phyloP scores from a whole-genome alignment of 2,329 filamentous ascomycete genomes.

The Mariannaea sp. region DNA sequence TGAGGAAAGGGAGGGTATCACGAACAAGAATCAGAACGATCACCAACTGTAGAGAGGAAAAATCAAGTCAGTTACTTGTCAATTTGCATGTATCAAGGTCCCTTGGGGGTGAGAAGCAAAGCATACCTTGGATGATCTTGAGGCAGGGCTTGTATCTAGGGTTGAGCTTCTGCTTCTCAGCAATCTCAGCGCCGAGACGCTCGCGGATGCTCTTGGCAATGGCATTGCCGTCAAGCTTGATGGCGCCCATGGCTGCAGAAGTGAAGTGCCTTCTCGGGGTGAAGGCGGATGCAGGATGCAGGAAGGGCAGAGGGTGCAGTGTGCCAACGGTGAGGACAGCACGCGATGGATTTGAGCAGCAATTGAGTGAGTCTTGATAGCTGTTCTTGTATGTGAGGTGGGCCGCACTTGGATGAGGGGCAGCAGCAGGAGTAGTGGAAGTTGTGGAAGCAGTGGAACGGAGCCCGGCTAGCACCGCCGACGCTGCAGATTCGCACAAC shows the following conservation, averaged over 20 bases:
- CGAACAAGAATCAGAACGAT: slow-evolving; percentile 86
- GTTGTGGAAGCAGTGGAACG: slow-evolving; percentile 23
- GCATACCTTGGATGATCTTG: slow-evolving; percentile 88
- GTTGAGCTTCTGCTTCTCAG: slow-evolving; percentile 78
- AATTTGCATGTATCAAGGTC: slow-evolving; percentile 13
- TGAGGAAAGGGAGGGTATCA: slow-evolving; percentile 33
- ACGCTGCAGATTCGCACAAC: slow-evolving; percentile 33
- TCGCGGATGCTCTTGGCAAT: slow-evolving; percentile 92
- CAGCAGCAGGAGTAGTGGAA: neutral
- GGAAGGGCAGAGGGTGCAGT: slow-evolving; percentile 6
- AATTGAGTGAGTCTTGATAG: slow-evolving; percentile 24
- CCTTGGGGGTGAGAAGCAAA: slow-evolving; percentile 5
- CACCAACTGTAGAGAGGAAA: slow-evolving; percentile 70
- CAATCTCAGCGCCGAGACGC: slow-evolving; percentile 78
- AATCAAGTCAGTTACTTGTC: slow-evolving; percentile 35
- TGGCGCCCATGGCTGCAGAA: slow-evolving; percentile 74
- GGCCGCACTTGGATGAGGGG: slow-evolving; percentile 30
- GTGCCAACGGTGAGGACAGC: slow-evolving; percentile 23
- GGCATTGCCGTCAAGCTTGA: slow-evolving; percentile 93
- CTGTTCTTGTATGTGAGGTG: slow-evolving; percentile 17
- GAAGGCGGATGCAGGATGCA: slow-evolving; percentile 5
- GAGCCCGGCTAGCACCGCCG: slow-evolving; percentile 29
- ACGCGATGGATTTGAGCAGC: slow-evolving; percentile 20
- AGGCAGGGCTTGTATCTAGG: slow-evolving; percentile 86
- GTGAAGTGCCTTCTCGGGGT: slow-evolving; percentile 45